A percentile compares a stretch with the other conserved stretches of the same genome.
phyloP scores from a whole-genome alignment of 305 asterid genomes.

The Solanum hybrid region DNA sequence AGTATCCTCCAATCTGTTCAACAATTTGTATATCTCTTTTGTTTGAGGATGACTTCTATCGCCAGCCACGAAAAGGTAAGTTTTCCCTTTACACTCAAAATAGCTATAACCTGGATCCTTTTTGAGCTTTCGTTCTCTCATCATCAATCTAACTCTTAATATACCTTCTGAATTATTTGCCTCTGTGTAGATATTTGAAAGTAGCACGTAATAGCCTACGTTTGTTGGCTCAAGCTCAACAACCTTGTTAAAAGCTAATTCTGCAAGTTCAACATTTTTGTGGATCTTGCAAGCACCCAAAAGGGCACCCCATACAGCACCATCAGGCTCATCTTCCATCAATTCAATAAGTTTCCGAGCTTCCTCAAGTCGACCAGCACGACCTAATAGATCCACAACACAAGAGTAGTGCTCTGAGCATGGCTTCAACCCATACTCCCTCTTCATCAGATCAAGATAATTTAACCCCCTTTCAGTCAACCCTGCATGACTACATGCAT shows the following conservation, averaged over 20 bases:
- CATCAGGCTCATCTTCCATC: slow-evolving; percentile 67
- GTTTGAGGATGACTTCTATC: slow-evolving; percentile 49
- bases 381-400: slow-evolving; percentile 73
- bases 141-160: slow-evolving; percentile 53
- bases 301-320: slow-evolving; percentile 94
- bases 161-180: slow-evolving; percentile 44
- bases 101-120: slow-evolving; percentile 89
- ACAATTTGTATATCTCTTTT: slow-evolving; percentile 39
- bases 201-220: slow-evolving; percentile 65
- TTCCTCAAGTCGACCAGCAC: slow-evolving; percentile 65
- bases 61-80: slow-evolving; percentile 69
- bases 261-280: slow-evolving; percentile 58
- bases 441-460: slow-evolving; percentile 59
- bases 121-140: slow-evolving; percentile 54
- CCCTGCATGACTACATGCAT: slow-evolving; percentile 89
- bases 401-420: slow-evolving; percentile 71
- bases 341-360: slow-evolving; percentile 43
- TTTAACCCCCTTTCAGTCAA: slow-evolving; percentile 55
- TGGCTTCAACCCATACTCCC: slow-evolving; percentile 38
- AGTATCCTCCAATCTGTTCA: slow-evolving; percentile 40
- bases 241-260: slow-evolving; percentile 63
- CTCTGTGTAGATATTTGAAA: slow-evolving; percentile 60
- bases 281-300: slow-evolving; percentile 88
- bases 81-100: slow-evolving; percentile 48
- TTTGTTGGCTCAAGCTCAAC: slow-evolving; percentile 70